Evolutionary conservation across 176 grass and related monocot species (phyloP).

Genomic region (Calamus simplicifolius): DNA sequence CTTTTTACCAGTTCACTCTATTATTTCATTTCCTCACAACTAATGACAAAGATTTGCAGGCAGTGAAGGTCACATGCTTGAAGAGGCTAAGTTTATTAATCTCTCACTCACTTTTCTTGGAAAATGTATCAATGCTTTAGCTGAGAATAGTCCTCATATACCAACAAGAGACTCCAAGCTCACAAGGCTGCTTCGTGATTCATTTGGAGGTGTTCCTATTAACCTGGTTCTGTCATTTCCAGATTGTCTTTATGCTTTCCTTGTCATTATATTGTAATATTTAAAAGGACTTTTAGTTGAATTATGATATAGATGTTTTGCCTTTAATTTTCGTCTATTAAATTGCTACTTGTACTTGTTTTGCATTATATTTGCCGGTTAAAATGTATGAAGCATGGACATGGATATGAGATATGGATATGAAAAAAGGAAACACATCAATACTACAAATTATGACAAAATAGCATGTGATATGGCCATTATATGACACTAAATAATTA

Average conservation of each 20-base stretch:
- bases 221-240: slow-evolving; percentile 3
- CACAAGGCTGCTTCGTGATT: slow-evolving; percentile 94
- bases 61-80: slow-evolving; percentile 95
- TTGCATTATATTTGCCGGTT: too few species aligned
- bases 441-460: too few species aligned
- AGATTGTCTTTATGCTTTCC: slow-evolving; percentile 9
- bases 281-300: too few species aligned
- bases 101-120: slow-evolving; percentile 85
- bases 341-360: too few species aligned
- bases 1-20: too few species aligned
- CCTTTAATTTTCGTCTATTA: too few species aligned
- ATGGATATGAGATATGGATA: too few species aligned
- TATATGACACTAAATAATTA: too few species aligned
- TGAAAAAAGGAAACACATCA: too few species aligned
- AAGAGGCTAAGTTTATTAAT: slow-evolving; percentile 98
- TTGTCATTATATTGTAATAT: slow-evolving; percentile 9
- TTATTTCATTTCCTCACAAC: background rate
- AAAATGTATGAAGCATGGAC: too few species aligned
- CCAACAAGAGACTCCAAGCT: slow-evolving; percentile 93
- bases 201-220: slow-evolving; percentile 76
- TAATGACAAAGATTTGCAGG: slow-evolving; percentile 30
- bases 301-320: too few species aligned
- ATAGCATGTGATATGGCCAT: too few species aligned
- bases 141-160: slow-evolving; percentile 88
- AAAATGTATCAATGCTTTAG: slow-evolving; percentile 94